Evolutionary conservation across 768 basidiomycete species (phyloP), one percentile per base, ranked within the genome.

Genomic region (Clavaria fumosa): DNA sequence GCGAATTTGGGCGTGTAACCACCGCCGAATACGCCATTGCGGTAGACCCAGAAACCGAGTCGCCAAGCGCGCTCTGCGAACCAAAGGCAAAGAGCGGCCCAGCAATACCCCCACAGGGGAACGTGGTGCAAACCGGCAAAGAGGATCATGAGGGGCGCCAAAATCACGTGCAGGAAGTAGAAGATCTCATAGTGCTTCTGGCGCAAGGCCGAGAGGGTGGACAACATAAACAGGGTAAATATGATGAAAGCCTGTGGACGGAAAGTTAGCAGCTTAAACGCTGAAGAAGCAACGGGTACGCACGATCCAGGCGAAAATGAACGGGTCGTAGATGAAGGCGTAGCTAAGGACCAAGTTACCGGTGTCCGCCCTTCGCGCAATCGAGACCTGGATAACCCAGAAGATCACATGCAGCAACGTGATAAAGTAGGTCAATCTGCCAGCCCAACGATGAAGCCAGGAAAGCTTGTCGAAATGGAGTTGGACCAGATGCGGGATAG

Each of bases 401-500:
- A 77, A 55, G 2, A 55, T 60, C 22, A 76, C 71, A 51, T 86
- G 82, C 2, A 72, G 45, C 3, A 66, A 52, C 5, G 69, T 66
- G 37, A 79, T 52, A 33, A 72, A 51, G 73, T 78, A 86, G 15
- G 83, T 64, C 30, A 84, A 55, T 37, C 80, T 62, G 2, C 76
- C 83, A 3, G 69, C 58, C 74, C 80, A 80, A 19, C 70, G 68
- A 53, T 85, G 83, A 5, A 83, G 57, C 55, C 72, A 64, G 4
- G 72, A 66, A 7, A 84, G 68, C 50, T 81, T 81, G 61, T 86
- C 82, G 47, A 78, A 78, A 47, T 72, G 68, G n/a, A 82, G 45
- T 38, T 79, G 72, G 27, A 68, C 66, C 40, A 72, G 59, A 44
- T 67, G 69, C 0, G 73, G 66, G 37, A 75, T 54, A 34, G 83